Conservation (phyloP, 306 rosid genomes). For the Phaseolus lunatus region DNA sequence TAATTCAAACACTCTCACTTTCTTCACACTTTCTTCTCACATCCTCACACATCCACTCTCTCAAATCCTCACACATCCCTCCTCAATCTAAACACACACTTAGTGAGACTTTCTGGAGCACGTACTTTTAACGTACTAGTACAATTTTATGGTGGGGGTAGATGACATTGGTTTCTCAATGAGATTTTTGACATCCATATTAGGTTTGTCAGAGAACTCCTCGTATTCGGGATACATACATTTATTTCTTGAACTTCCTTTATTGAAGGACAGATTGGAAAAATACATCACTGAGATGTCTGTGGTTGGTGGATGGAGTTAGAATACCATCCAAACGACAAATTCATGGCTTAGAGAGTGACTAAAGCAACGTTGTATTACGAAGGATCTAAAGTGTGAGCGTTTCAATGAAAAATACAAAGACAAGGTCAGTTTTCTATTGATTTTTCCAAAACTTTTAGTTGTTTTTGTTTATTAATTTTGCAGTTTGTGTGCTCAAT, state of each 20-base stretch:
- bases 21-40: too few relatives aligned
- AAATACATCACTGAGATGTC: conserved; percentile 75
- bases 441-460: neutral
- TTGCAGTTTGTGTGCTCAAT: neutral
- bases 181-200: conserved; percentile 26
- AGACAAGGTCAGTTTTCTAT: conserved; percentile 74
- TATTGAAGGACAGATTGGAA: conserved; percentile 72
- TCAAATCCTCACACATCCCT: too few relatives aligned
- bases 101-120: conserved; percentile 16
- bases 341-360: conserved; percentile 92
- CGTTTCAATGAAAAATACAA: conserved; percentile 83
- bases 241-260: conserved; percentile 91
- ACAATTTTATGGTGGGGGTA: conserved; percentile 32
- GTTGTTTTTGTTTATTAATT: conserved; percentile 17
- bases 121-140: conserved; percentile 1
- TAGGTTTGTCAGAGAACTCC: conserved; percentile 87
- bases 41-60: too few relatives aligned
- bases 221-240: conserved; percentile 86
- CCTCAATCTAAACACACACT: too few relatives aligned
- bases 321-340: conserved; percentile 91
- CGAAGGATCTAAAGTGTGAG: conserved; percentile 98
- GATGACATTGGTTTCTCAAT: conserved; percentile 9
- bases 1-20: too few relatives aligned
- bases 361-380: conserved; percentile 82
- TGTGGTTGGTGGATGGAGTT: conserved; percentile 91